Evolutionary conservation across 148 eudicot genomes (phyloP).

Genomic region (Fallopia convolvulus): DNA sequence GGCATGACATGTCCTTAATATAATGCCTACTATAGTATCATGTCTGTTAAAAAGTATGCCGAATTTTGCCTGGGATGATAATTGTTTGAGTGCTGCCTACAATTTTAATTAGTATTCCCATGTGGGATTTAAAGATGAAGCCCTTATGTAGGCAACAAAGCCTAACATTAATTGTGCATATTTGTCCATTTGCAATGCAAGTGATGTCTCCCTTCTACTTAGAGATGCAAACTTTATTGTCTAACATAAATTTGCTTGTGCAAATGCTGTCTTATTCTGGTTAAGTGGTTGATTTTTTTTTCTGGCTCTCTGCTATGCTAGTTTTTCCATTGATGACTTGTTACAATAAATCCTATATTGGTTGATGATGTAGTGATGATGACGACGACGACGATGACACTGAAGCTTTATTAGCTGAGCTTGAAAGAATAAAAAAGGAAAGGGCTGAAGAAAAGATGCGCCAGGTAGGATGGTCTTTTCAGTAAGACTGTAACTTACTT

Average conservation of each 20-base stretch:
- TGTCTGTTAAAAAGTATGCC: not conserved
- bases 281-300: not conserved
- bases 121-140: too few relatives aligned
- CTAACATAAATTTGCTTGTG: not conserved
- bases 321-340: not conserved
- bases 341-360: not conserved
- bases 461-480: conserved; percentile 28
- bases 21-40: not conserved
- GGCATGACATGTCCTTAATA: not conserved
- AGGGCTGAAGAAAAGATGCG: conserved; percentile 86
- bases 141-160: too few relatives aligned
- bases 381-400: conserved; percentile 94
- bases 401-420: conserved; percentile 90
- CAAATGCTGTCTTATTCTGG: not conserved
- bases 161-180: not conserved
- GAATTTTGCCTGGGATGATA: not conserved
- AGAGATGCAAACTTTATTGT: not conserved
- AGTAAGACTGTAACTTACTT: not conserved
- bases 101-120: not conserved
- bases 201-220: not conserved
- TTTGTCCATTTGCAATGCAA: not conserved
- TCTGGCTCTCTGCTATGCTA: not conserved
- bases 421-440: conserved; percentile 84
- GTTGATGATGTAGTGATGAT: conserved; percentile 38
- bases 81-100: not conserved